These are phyloP conservation scores for Elsinoe perseae DNA, from an alignment of 2,329 filamentous ascomycete genomes.

Conservation along the genomic window DNA sequence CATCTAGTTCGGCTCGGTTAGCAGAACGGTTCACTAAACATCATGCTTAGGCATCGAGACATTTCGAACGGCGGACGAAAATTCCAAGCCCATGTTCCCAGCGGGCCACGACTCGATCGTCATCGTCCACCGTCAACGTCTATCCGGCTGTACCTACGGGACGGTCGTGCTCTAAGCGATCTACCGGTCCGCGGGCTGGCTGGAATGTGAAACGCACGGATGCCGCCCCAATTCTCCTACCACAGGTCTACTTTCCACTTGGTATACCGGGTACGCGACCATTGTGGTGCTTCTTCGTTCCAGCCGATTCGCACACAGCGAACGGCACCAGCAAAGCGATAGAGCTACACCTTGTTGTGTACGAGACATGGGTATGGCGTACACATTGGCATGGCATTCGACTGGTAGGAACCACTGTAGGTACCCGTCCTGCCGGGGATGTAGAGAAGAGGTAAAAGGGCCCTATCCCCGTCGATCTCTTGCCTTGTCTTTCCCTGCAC, in stretches of 20 bases:
- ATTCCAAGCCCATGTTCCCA: constrained; percentile 40
- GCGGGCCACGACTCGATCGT: constrained; percentile 20
- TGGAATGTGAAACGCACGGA: constrained; percentile 5
- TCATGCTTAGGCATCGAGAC: neutral
- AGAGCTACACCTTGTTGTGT: neutral
- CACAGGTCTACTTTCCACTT: neutral
- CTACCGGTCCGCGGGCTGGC: constrained; percentile 8
- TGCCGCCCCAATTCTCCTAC: neutral
- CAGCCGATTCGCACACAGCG: neutral
- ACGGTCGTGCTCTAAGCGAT: constrained; percentile 10
- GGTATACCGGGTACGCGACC: constrained; percentile 1
- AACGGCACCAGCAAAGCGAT: neutral
- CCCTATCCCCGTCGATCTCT: neutral
- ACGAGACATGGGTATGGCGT: neutral
- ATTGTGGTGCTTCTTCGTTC: neutral
- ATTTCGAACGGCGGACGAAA: neutral
- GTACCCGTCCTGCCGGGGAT: neutral
- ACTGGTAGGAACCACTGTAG: neutral
- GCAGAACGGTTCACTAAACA: neutral
- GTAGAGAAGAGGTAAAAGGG: neutral
- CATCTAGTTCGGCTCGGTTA: neutral
- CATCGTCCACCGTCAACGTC: neutral
- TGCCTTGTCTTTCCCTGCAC: neutral
- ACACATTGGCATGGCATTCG: neutral
- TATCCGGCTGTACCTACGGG: too few species aligned